phyloP scores from a whole-genome alignment of 108 stramenopile genomes.

The Hondaea fermentalgiana region DNA sequence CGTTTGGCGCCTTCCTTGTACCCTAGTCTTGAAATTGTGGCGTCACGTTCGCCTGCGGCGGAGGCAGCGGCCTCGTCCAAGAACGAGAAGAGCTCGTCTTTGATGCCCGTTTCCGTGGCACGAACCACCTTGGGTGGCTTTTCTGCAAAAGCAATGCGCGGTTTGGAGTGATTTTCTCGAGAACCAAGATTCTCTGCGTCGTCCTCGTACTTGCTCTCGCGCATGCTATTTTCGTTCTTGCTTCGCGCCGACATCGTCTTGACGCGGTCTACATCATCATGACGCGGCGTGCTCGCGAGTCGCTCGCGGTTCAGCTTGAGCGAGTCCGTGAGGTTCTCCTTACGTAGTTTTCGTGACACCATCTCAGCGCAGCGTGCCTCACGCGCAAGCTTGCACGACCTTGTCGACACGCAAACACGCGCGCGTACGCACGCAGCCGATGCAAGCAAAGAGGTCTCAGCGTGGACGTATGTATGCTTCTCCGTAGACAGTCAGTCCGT shows the following conservation, averaged over 20 bases:
- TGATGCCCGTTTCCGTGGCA: not conserved
- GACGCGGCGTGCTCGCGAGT: not conserved
- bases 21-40: not conserved
- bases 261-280: not conserved
- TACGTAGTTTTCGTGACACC: not conserved
- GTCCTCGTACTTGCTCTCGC: not conserved
- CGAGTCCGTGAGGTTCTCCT: constrained; percentile 3
- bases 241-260: not conserved
- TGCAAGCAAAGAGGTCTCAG: no score
- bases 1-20: not conserved
- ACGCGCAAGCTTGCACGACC: not conserved
- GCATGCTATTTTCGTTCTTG: not conserved
- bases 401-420: not conserved
- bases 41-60: not conserved
- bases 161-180: not conserved
- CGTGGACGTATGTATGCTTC: no score
- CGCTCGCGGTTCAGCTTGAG: not conserved
- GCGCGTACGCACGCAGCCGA: no score
- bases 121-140: not conserved
- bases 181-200: not conserved
- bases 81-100: not conserved
- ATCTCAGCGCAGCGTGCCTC: not conserved
- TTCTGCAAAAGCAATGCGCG: not conserved
- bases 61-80: not conserved
- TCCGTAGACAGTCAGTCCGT: not conserved